Base-by-base conservation (phyloP, 345 rosid genomes). In the Linum trigynum region DNA sequence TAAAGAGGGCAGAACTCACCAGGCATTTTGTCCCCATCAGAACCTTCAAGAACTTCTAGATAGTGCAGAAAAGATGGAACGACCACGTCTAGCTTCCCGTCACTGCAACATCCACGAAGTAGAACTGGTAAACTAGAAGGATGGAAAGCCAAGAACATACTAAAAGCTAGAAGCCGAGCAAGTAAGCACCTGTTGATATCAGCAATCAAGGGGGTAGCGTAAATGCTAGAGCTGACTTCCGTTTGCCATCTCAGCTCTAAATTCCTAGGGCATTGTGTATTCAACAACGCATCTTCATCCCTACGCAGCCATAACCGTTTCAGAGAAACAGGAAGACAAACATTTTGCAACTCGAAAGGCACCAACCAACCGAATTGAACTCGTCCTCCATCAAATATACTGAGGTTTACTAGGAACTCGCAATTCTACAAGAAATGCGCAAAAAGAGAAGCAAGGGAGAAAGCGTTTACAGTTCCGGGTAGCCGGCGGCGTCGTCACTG, bases 21-120 rank as follows among this genome's bases (percentile, higher is more conserved):
- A 6, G 98, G 86, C 98, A 91, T 87, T 82, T 95, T 95, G 69
- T 95, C 99, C 39, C 99, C 99, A 85, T 95, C 99, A 45, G 98
- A 72, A n/a, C 99, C 99, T 81, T 95, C 99, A 55, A 95, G 83
- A 72, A 91, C 99, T 81, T 95, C 99, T 15, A 95, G 98, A 79
- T 95, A 91, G 68, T 95, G 99, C 74, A 95, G 85, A 77, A 89
- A 95, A 66, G 99, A 86, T 48, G 99, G 90, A 78, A 95, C 91
- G 69, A 95, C 98, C 60, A 95, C 76, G 66, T 95, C 99, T 69
- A 95, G 96, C 79, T 95, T 95, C 7, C 99, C 99, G 81, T 95
- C 99, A 78, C 99, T 95, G 77, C 63, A 61, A 43, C 63, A 61
- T 17, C 37, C 23, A 43, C 64, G 51, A 8, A 65, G 38, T 61